Percentiles rank a stretch among this genome's conserved stretches.
Conservation (phyloP, 495 filamentous ascomycete genomes). For the Penicillium salamii region DNA sequence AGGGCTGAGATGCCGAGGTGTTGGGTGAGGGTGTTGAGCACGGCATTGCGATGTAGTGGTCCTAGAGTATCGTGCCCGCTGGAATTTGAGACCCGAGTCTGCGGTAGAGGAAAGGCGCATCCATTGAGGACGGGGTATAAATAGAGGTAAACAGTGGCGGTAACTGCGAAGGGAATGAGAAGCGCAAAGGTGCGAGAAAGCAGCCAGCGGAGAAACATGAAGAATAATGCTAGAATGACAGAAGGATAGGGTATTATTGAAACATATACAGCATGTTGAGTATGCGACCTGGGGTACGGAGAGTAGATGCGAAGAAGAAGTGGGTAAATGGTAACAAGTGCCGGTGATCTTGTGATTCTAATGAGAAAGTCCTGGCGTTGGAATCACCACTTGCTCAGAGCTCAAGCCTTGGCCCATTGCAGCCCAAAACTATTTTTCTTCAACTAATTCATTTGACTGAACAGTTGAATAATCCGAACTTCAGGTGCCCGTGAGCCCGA, state of each 20-base stretch:
- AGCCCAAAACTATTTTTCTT: too few relatives aligned
- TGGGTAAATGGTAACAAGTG: background rate
- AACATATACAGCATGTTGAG: slow-evolving; percentile 22
- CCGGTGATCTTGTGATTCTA: background rate
- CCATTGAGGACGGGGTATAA: slow-evolving; percentile 78
- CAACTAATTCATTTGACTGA: too few relatives aligned
- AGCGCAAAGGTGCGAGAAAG: slow-evolving; percentile 61
- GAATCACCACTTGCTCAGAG: too few relatives aligned
- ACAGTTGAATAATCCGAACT: too few relatives aligned
- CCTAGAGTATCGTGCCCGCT: background rate
- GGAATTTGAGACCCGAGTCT: slow-evolving; percentile 3
- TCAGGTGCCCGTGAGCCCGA: too few relatives aligned
- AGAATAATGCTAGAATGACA: slow-evolving; percentile 9
- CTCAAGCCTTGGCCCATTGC: too few relatives aligned
- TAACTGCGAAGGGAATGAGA: slow-evolving; percentile 67
- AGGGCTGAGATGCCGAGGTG: slow-evolving; percentile 35
- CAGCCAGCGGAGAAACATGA: slow-evolving; percentile 55
- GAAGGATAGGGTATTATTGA: slow-evolving; percentile 12
- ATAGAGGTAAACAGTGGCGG: slow-evolving; percentile 76
- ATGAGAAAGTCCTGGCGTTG: too few relatives aligned
- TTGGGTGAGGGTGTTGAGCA: slow-evolving; percentile 46
- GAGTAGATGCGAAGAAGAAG: slow-evolving; percentile 3
- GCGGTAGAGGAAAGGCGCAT: slow-evolving; percentile 75
- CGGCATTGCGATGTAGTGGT: slow-evolving; percentile 26
- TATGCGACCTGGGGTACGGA: background rate